Conservation (phyloP, 2,329 filamentous ascomycete species). For the Exophiala viscosa region DNA sequence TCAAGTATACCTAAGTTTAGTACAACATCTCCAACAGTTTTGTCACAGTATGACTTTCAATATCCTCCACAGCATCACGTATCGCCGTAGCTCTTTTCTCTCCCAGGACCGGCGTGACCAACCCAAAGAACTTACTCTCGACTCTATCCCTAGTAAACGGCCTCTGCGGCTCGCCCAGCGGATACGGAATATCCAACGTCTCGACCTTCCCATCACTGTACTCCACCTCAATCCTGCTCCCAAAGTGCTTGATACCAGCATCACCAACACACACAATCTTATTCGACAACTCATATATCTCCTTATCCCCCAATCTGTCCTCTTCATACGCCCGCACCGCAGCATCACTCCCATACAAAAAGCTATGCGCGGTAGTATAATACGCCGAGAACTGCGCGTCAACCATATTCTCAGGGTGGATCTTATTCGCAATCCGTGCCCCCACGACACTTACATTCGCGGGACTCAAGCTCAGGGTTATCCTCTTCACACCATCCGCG, state of each 20-base stretch:
- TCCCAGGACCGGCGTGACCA: constrained; percentile 19
- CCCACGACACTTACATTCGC: constrained; percentile 31
- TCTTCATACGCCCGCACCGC: constrained; percentile 17
- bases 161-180: constrained; percentile 25
- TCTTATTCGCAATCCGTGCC: constrained; percentile 35
- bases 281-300: constrained; percentile 18
- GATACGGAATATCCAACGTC: constrained; percentile 20
- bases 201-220: constrained; percentile 17
- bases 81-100: constrained; percentile 10
- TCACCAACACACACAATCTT: constrained; percentile 24
- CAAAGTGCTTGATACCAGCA: constrained; percentile 15
- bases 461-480: constrained; percentile 18
- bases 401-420: constrained; percentile 35
- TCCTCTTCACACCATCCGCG: constrained; percentile 11
- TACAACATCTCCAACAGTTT: constrained; percentile 18
- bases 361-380: constrained; percentile 32
- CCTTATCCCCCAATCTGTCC: constrained; percentile 14
- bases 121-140: constrained; percentile 24
- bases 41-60: constrained; percentile 19
- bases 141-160: constrained; percentile 25
- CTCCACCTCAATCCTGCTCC: constrained; percentile 18
- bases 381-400: constrained; percentile 37
- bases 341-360: constrained; percentile 21
- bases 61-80: constrained; percentile 27
- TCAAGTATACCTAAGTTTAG: background rate